A percentile compares a stretch with the other conserved stretches of the same genome.
These are phyloP conservation scores for Eucalyptus viminalis DNA, from an alignment of 345 rosid species.

Conservation along the genomic window DNA sequence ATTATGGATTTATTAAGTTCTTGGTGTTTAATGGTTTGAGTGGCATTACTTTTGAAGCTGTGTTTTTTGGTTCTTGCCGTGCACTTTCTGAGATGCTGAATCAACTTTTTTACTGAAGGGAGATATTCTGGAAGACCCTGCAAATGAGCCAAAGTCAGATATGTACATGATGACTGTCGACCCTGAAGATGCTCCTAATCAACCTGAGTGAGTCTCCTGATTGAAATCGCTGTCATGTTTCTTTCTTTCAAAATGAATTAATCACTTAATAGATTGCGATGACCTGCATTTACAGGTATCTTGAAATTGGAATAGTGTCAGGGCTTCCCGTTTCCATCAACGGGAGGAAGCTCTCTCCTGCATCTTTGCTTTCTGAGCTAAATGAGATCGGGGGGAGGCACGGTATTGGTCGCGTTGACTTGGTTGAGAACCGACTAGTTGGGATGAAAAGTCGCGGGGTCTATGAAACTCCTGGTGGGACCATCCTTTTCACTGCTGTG, in stretches of 20 bases:
- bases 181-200: slow-evolving; percentile 82
- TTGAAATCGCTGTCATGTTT: neutral
- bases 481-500: slow-evolving; percentile 66
- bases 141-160: slow-evolving; percentile 78
- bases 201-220: slow-evolving; percentile 48
- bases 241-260: neutral
- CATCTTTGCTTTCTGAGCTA: slow-evolving; percentile 54
- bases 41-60: neutral
- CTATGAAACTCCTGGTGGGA: slow-evolving; percentile 98
- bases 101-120: slow-evolving; percentile 31
- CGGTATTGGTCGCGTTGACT: slow-evolving; percentile 79
- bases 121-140: slow-evolving; percentile 92
- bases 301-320: slow-evolving; percentile 57
- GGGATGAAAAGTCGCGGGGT: slow-evolving; percentile 98
- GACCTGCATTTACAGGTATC: slow-evolving; percentile 23
- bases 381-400: slow-evolving; percentile 77
- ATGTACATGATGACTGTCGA: slow-evolving; percentile 94
- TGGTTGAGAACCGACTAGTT: slow-evolving; percentile 90
- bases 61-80: neutral
- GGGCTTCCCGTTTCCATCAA: slow-evolving; percentile 73
- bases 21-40: neutral
- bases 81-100: neutral
- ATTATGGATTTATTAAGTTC: neutral
- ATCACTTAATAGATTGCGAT: neutral
- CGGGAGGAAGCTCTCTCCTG: slow-evolving; percentile 64